These are phyloP conservation scores for Schizosaccharomyces japonicus DNA, from an alignment of 805 yeast genomes.

Conservation along the genomic window DNA sequence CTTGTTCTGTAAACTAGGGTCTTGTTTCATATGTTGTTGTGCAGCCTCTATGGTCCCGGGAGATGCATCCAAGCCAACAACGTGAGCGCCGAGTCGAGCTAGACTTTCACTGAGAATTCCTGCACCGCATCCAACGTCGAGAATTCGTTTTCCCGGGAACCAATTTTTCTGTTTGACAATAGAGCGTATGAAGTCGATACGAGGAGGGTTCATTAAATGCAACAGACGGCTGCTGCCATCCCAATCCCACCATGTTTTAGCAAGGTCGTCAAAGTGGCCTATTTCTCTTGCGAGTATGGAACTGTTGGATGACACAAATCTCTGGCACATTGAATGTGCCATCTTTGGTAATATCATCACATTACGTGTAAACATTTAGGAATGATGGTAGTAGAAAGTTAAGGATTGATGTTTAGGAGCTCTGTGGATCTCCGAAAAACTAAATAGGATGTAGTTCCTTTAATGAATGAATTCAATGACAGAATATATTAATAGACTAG, in stretches of 20 bases:
- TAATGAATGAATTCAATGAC: too few relatives aligned
- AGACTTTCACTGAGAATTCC: constrained; percentile 73
- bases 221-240: constrained; percentile 79
- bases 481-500: too few relatives aligned
- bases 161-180: constrained; percentile 34
- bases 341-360: too few relatives aligned
- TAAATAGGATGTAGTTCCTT: too few relatives aligned
- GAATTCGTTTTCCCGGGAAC: constrained; percentile 21
- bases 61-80: constrained; percentile 69
- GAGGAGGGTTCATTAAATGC: constrained; percentile 75
- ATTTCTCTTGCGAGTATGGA: constrained; percentile 39
- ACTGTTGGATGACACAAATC: too few relatives aligned
- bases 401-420: too few relatives aligned
- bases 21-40: constrained; percentile 38
- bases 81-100: constrained; percentile 48
- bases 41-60: constrained; percentile 68
- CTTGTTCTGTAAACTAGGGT: constrained; percentile 21
- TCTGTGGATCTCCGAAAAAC: too few relatives aligned
- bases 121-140: constrained; percentile 98
- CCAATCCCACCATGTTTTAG: constrained; percentile 96
- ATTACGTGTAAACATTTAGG: too few relatives aligned
- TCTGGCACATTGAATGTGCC: too few relatives aligned
- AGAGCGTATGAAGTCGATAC: constrained; percentile 66
- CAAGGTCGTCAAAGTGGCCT: constrained; percentile 62
- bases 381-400: too few relatives aligned